phyloP scores from a whole-genome alignment of 371 early-diverging fungal species.

The Mucor circinelloides region DNA sequence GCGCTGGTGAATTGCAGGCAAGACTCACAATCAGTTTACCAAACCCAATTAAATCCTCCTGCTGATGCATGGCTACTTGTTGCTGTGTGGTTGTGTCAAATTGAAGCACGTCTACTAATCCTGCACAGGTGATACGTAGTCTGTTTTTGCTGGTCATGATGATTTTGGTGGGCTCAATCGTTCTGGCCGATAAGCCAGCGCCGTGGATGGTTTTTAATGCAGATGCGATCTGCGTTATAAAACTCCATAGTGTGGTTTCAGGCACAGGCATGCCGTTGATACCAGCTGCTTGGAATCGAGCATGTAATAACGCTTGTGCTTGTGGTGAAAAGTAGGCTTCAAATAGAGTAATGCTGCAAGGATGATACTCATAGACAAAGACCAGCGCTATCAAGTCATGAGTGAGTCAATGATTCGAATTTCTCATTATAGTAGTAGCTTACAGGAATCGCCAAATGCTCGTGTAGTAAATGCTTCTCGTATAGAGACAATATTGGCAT shows the following conservation, averaged over 20 bases:
- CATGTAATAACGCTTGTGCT: slow-evolving; percentile 52
- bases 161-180: slow-evolving; percentile 81
- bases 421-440: too few relatives aligned
- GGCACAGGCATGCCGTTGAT: slow-evolving; percentile 52
- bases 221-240: slow-evolving; percentile 82
- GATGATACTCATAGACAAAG: slow-evolving; percentile 91
- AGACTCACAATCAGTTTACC: slow-evolving; percentile 86
- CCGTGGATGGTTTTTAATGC: slow-evolving; percentile 84
- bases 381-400: slow-evolving; percentile 61
- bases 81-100: slow-evolving; percentile 58
- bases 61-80: slow-evolving; percentile 70
- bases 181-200: slow-evolving; percentile 76
- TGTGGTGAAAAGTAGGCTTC: slow-evolving; percentile 68
- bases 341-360: slow-evolving; percentile 76
- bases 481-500: slow-evolving; percentile 79
- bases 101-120: slow-evolving; percentile 85
- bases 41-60: slow-evolving; percentile 86
- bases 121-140: slow-evolving; percentile 82
- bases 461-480: slow-evolving; percentile 91
- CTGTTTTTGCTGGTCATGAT: slow-evolving; percentile 83
- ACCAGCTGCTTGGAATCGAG: slow-evolving; percentile 40
- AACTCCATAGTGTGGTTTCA: slow-evolving; percentile 86
- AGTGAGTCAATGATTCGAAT: too few relatives aligned
- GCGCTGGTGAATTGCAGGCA: slow-evolving; percentile 65
- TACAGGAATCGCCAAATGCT: slow-evolving; percentile 90